A percentile compares a stretch with the other conserved stretches of the same genome.
phyloP scores from a whole-genome alignment of 805 yeast species.

The Lipomyces japonicus region DNA sequence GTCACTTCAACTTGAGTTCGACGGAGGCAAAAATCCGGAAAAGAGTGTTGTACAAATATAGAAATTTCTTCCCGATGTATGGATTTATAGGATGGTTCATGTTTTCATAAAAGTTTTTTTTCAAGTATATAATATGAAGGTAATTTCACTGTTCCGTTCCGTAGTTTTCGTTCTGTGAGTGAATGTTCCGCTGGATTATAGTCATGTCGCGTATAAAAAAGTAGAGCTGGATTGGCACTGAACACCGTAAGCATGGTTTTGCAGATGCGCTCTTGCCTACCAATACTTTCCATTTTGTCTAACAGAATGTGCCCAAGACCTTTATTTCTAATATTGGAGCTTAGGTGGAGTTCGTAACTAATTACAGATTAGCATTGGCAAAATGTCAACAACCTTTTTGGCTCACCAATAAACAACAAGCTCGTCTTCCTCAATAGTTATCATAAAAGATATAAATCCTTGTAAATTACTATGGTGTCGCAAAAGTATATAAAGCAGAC shows the following conservation, averaged over 20 bases:
- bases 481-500: constrained; percentile 25
- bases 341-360: constrained; percentile 29
- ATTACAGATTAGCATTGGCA: not conserved
- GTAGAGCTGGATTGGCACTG: constrained; percentile 23
- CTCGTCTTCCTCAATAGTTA: constrained; percentile 25
- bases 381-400: not conserved
- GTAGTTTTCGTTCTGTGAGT: constrained; percentile 13
- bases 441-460: constrained; percentile 30
- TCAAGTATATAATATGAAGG: constrained; percentile 27
- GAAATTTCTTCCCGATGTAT: too few species aligned
- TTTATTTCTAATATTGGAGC: constrained; percentile 2
- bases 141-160: constrained; percentile 9
- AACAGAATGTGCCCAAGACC: constrained; percentile 25
- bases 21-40: constrained; percentile 41
- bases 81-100: too few species aligned
- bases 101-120: constrained; percentile 8
- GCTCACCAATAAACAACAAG: constrained; percentile 26
- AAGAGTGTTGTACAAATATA: constrained; percentile 42
- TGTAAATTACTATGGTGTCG: not conserved
- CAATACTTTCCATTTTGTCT: constrained; percentile 14
- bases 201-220: constrained; percentile 21
- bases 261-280: constrained; percentile 5
- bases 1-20: constrained; percentile 62
- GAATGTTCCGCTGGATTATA: constrained; percentile 13
- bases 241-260: constrained; percentile 30